These are phyloP conservation scores for Aspergillus ellipticus DNA, from an alignment of 495 filamentous ascomycete species.

Conservation along the genomic window DNA sequence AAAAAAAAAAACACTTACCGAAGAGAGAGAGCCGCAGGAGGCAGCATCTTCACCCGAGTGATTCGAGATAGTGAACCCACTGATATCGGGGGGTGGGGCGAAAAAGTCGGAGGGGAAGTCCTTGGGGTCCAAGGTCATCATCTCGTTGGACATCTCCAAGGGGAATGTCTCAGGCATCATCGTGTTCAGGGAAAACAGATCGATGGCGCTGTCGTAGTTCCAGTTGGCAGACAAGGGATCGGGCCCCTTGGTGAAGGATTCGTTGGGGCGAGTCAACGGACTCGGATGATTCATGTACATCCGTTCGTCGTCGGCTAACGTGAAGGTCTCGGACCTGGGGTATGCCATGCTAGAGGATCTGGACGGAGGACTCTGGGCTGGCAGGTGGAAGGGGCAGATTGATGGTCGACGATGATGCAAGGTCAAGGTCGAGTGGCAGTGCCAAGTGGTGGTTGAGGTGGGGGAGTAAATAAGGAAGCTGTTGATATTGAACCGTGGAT, in stretches of 20 bases:
- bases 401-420: slow-evolving; percentile 1
- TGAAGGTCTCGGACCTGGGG: slow-evolving; percentile 7
- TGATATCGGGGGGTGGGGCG: slow-evolving; percentile 29
- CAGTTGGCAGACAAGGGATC: slow-evolving; percentile 42
- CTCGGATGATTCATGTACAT: slow-evolving; percentile 14
- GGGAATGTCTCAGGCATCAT: slow-evolving; percentile 33
- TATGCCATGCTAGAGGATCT: slow-evolving; percentile 10
- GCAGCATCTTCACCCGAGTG: slow-evolving; percentile 29
- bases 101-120: slow-evolving; percentile 36
- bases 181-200: slow-evolving; percentile 37
- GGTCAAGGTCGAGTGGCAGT: slow-evolving; percentile 6
- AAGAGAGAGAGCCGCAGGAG: slow-evolving; percentile 26
- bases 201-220: slow-evolving; percentile 41
- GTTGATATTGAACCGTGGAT: slow-evolving; percentile 13
- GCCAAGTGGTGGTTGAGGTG: not conserved
- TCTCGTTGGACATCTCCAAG: slow-evolving; percentile 33
- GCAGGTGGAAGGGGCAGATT: not conserved
- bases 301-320: slow-evolving; percentile 12
- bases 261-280: slow-evolving; percentile 10
- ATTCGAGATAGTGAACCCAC: slow-evolving; percentile 36
- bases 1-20: no score
- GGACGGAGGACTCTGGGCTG: not conserved
- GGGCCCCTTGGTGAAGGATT: slow-evolving; percentile 17
- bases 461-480: not conserved
- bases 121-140: slow-evolving; percentile 33